Evolutionary conservation across 768 basidiomycete species (phyloP), one percentile per base, ranked within the genome.

Genomic region (Russula earlei): DNA sequence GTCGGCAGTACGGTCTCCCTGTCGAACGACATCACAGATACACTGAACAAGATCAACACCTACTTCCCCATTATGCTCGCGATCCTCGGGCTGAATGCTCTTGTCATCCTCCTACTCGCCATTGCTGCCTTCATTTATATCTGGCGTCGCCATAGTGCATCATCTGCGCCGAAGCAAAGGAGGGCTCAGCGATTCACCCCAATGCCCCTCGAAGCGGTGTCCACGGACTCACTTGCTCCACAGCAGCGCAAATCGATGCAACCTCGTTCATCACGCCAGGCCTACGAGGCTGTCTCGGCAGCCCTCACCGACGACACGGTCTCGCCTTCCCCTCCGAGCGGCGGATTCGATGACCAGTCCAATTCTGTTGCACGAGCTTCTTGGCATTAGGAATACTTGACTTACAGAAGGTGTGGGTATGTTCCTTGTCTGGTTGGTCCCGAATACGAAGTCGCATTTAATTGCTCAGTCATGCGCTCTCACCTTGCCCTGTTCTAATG

Each of bases 211-310:
- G 78, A 75, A 55, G 69, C 72, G 29, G 66, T 58, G 14, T 46
- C 64, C 15, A 33, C 44, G 9, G 44, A 63, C 34, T 58, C 63
- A 14, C 24, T 62, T 62, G 27, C 60, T 44, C 55, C 59, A 50
- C 40, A 45, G 53, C 49, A 33, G 55, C 42, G 15, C 41, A 43
- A 54, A 25, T 19, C 49, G 31, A 44, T 64, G 52, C 61, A 37
- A 20, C 34, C 5, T 12, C 67, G 45, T 61, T 47, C 49, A 56
- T 41, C 54, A 49, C 56, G 69, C 1, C 83, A 83, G 60, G 66
- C 70, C n/a, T 89, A 89, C 66, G 73, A 86, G 64, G 86, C 87
- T 2, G 84, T 89, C 51, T 87, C 86, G 22, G 81, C 83, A 67
- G 69, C 70, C 37, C 64, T 70, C 48, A 67, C 67, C 20, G 70